Evolutionary conservation across 2,329 filamentous ascomycete genomes (phyloP), one percentile per base, ranked within the genome.

Genomic region (Pseudogymnoascus sp.): DNA sequence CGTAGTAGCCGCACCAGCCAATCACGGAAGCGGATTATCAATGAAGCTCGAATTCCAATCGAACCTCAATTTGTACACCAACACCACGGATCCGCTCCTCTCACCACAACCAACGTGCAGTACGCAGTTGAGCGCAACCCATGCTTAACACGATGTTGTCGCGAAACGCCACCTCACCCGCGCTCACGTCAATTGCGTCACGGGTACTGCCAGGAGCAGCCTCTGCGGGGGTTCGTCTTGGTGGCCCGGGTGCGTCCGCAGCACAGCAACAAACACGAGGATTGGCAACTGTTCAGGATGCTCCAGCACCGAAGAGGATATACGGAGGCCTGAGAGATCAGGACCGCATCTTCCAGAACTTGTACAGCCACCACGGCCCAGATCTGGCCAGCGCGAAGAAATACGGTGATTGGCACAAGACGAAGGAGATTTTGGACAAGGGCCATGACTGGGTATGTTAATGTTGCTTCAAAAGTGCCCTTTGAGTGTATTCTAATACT

Each of bases 321-420:
- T 89, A 95, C 76, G 92, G 94, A 71, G 92, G 91, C 63, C 83
- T 99, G 70, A 89, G 86, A 78, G 94, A 99, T 75, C 92, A 97
- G 80, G 94, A 99, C 79, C 87, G 94, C 71, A 99, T 99, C 78
- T 99, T 99, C 79, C 92, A 96, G 80, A 99, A 99, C 79, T 83
- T 99, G 63, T 99, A 99, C 79, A 87, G 91, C 71, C 91, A 94
- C 74, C 91, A 90, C 78, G 92, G 91, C 60, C 84, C 92, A 65
- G 92, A 97, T 75, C 79, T 99, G 69, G 93, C 94, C 81, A 91
- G 86, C 73, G 92, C 94, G 60, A 92, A 91, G 87, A 96, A 96
- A 79, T 96, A 96, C 83, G 94, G 94, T 70, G 94, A 97, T 77
- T 99, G 94, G 94, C 86, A 99, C 81, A 96, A 95, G 84, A 99